Evolutionary conservation across 768 basidiomycete genomes (phyloP).

Genomic region (Heimioporus sp.): DNA sequence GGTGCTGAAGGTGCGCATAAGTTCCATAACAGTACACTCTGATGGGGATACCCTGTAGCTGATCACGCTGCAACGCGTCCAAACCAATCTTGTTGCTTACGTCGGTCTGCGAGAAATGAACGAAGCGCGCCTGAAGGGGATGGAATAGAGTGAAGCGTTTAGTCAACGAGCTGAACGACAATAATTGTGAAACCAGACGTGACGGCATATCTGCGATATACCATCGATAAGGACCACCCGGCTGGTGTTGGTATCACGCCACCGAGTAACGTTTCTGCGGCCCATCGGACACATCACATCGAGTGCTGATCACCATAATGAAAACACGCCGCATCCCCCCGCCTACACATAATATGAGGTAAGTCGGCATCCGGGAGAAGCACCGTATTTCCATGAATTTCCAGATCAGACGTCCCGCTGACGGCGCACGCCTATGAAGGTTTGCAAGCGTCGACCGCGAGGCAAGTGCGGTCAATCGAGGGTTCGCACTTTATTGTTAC

Average conservation of each 20-base stretch:
- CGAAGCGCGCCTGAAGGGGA: no score
- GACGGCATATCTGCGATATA: not conserved
- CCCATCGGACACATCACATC: not conserved
- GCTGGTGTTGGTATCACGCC: not conserved
- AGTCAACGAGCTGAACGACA: not conserved
- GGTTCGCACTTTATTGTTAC: no score
- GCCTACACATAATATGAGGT: constrained; percentile 4
- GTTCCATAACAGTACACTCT: no score
- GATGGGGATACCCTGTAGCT: no score
- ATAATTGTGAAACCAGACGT: not conserved
- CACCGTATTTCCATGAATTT: not conserved
- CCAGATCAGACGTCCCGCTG: not conserved
- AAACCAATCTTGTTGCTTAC: no score
- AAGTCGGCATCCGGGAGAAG: not conserved
- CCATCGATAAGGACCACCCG: constrained; percentile 5
- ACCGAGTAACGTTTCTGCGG: not conserved
- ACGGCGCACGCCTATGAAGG: not conserved
- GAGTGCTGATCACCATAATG: constrained; percentile 8
- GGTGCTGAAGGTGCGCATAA: no score
- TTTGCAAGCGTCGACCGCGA: not conserved
- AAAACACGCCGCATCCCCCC: not conserved
- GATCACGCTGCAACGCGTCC: no score
- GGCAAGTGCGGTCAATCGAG: not conserved
- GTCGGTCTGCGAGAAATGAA: no score
- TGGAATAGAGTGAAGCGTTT: not conserved